Evolutionary conservation across 2,329 filamentous ascomycete species (phyloP).

Genomic region (Phialemoniopsis sp.): DNA sequence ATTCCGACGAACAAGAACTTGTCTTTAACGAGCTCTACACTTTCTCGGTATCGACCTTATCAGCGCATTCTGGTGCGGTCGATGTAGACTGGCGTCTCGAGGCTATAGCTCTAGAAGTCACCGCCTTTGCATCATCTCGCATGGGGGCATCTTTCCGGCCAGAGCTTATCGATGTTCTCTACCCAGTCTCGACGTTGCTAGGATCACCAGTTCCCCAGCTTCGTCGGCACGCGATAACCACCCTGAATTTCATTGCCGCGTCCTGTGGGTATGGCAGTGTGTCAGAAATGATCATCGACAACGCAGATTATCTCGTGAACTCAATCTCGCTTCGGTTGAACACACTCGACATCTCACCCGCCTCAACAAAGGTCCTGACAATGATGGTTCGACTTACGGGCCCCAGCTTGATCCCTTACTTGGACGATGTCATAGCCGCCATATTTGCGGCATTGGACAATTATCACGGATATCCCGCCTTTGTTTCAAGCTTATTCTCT

Average conservation of each 20-base stretch:
- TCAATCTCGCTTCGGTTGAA: slow-evolving; percentile 86
- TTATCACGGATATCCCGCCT: slow-evolving; percentile 85
- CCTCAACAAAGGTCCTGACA: slow-evolving; percentile 81
- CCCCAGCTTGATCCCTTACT: slow-evolving; percentile 73
- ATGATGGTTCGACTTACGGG: slow-evolving; percentile 95
- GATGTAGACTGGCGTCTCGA: slow-evolving; percentile 66
- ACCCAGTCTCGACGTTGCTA: slow-evolving; percentile 84
- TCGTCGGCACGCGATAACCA: slow-evolving; percentile 76
- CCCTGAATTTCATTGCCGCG: slow-evolving; percentile 73
- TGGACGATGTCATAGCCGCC: slow-evolving; percentile 86
- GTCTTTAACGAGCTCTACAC: slow-evolving; percentile 64
- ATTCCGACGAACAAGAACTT: slow-evolving; percentile 30
- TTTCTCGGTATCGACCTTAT: slow-evolving; percentile 60
- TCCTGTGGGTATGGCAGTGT: slow-evolving; percentile 73
- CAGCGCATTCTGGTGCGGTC: slow-evolving; percentile 43
- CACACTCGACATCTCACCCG: slow-evolving; percentile 85
- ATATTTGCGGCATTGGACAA: slow-evolving; percentile 92
- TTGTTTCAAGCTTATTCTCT: slow-evolving; percentile 81
- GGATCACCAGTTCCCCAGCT: slow-evolving; percentile 66
- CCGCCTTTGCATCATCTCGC: slow-evolving; percentile 70
- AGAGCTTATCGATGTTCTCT: slow-evolving; percentile 87
- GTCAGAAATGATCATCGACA: slow-evolving; percentile 77
- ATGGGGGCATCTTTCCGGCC: slow-evolving; percentile 67
- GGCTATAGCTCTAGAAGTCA: slow-evolving; percentile 75
- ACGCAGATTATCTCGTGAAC: slow-evolving; percentile 96